Conservation (phyloP, 495 filamentous ascomycete genomes). For the Cetradonia linearis region DNA sequence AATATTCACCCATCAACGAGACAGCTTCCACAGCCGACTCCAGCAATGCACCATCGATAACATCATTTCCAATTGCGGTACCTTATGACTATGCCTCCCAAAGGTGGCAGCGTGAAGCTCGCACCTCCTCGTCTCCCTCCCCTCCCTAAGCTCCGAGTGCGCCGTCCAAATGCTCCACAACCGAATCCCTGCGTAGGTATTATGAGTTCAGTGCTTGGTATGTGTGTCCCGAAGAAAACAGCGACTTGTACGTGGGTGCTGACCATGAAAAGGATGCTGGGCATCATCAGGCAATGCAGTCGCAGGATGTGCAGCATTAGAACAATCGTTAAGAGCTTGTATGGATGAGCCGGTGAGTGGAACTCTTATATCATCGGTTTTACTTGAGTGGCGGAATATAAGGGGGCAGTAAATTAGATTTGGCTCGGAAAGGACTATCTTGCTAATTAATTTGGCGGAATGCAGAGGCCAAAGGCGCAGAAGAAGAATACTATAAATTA, state of each 20-base stretch:
- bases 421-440: neutral
- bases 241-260: slow-evolving; percentile 1
- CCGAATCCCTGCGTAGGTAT: slow-evolving; percentile 70
- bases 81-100: slow-evolving; percentile 38
- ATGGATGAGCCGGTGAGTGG: slow-evolving; percentile 73
- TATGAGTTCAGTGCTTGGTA: slow-evolving; percentile 89
- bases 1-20: neutral
- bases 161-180: slow-evolving; percentile 64
- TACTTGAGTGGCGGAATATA: neutral
- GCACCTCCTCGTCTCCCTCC: slow-evolving; percentile 76
- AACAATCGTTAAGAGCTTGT: slow-evolving; percentile 74
- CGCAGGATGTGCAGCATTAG: slow-evolving; percentile 67
- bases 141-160: slow-evolving; percentile 71
- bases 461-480: slow-evolving; percentile 51
- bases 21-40: too few species aligned
- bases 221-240: slow-evolving; percentile 25
- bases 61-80: neutral
- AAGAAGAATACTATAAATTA: slow-evolving; percentile 89
- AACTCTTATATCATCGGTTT: neutral
- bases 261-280: slow-evolving; percentile 66
- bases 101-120: slow-evolving; percentile 38
- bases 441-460: slow-evolving; percentile 5
- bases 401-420: neutral
- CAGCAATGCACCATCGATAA: slow-evolving; percentile 17
- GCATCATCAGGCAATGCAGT: slow-evolving; percentile 70